phyloP scores from a whole-genome alignment of 1,139 yeast genomes.

The Sugiyamaella castrensis region DNA sequence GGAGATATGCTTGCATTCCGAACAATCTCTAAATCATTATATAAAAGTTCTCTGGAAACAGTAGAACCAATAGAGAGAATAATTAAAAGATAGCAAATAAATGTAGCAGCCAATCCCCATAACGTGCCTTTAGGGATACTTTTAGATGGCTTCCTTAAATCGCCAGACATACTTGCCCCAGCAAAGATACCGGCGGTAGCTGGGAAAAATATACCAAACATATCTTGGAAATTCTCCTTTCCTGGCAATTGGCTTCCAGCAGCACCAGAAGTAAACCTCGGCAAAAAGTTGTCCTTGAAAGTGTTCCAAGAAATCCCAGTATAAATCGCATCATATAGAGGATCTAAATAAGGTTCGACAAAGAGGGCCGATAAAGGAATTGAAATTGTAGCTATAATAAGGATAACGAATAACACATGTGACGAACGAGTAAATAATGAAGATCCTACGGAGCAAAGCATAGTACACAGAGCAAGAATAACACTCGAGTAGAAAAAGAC shows the following conservation, averaged over 20 bases:
- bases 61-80: slow-evolving; percentile 76
- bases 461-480: slow-evolving; percentile 67
- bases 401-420: slow-evolving; percentile 62
- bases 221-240: slow-evolving; percentile 71
- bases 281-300: slow-evolving; percentile 61
- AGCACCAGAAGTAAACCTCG: slow-evolving; percentile 82
- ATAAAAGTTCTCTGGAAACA: slow-evolving; percentile 72
- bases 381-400: slow-evolving; percentile 71
- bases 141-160: slow-evolving; percentile 74
- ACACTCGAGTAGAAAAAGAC: slow-evolving; percentile 61
- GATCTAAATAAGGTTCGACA: slow-evolving; percentile 56
- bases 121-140: slow-evolving; percentile 90
- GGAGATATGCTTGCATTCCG: slow-evolving; percentile 75
- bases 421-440: slow-evolving; percentile 83
- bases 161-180: slow-evolving; percentile 99
- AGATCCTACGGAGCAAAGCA: slow-evolving; percentile 69
- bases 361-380: slow-evolving; percentile 75
- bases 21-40: slow-evolving; percentile 75
- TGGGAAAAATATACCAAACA: slow-evolving; percentile 95
- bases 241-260: slow-evolving; percentile 75
- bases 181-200: slow-evolving; percentile 98
- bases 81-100: slow-evolving; percentile 67
- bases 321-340: slow-evolving; percentile 50
- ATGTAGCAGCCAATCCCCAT: slow-evolving; percentile 73
- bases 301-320: slow-evolving; percentile 74